These are phyloP conservation scores for Cutaneotrichosporon arboriforme DNA, from an alignment of 1,284 basidiomycete species.

Conservation along the genomic window DNA sequence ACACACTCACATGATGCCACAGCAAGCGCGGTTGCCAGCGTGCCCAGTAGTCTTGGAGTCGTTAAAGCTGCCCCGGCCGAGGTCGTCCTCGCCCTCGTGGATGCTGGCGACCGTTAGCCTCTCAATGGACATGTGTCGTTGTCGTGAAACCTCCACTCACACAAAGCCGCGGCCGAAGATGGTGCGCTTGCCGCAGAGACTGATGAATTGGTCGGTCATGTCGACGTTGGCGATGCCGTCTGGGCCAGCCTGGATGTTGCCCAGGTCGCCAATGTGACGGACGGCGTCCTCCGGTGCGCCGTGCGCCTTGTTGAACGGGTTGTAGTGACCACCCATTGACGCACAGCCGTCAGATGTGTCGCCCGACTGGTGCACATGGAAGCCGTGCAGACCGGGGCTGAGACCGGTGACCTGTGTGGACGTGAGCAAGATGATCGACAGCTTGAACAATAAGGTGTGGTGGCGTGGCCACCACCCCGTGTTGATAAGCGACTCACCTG, in stretches of 20 bases:
- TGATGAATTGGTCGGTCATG: conserved; percentile 6
- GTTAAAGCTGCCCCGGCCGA: conserved; percentile 8
- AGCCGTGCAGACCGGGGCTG: conserved; percentile 12
- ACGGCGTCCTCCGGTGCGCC: conserved; percentile 9
- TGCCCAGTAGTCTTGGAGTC: conserved; percentile 16
- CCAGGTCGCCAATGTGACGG: conserved; percentile 19
- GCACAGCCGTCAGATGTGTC: conserved; percentile 11
- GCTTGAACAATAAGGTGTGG: neutral
- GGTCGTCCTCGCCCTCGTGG: conserved; percentile 16
- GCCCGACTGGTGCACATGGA: conserved; percentile 15
- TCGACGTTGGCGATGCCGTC: conserved; percentile 6
- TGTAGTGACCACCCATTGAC: conserved; percentile 11
- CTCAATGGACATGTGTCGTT: too few relatives aligned
- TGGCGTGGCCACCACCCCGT: neutral
- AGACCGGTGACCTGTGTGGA: conserved; percentile 11
- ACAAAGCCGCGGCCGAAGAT: conserved; percentile 13
- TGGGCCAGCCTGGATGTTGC: conserved; percentile 12
- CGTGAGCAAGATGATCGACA: neutral
- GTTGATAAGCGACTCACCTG: conserved; percentile 5
- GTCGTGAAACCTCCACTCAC: too few relatives aligned
- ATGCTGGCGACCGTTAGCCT: neutral
- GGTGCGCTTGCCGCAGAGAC: conserved; percentile 7
- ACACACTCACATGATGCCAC: conserved; percentile 11
- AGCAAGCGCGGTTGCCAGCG: conserved; percentile 15
- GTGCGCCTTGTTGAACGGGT: conserved; percentile 14